A percentile compares a stretch with the other conserved stretches of the same genome.
Conservation (phyloP, 306 rosid genomes). For the Ammopiptanthus mongolicus region DNA sequence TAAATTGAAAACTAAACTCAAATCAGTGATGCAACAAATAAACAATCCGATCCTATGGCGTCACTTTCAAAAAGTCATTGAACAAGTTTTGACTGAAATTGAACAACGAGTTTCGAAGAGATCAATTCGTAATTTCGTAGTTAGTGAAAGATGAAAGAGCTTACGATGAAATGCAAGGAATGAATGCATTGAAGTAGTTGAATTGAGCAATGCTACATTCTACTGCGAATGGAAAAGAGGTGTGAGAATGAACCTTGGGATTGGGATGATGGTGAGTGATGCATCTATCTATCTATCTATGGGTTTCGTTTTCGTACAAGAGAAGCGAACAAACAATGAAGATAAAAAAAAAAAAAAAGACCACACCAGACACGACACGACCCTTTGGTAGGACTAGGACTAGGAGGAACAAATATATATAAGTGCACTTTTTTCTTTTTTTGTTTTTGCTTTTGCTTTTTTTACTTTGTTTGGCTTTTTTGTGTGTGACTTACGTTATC, state of each 20-base stretch:
- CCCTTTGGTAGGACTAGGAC: background rate
- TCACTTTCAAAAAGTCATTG: background rate
- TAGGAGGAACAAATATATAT: background rate
- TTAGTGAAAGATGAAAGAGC: conserved; percentile 15
- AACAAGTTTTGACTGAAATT: conserved; percentile 11
- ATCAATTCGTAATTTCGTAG: conserved; percentile 32
- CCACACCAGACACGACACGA: background rate
- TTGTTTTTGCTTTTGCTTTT: background rate
- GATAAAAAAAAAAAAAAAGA: conserved; percentile 24
- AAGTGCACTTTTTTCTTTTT: background rate
- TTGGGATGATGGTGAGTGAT: conserved; percentile 17
- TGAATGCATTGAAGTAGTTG: background rate
- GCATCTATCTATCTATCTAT: conserved; percentile 36
- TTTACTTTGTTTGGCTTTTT: background rate
- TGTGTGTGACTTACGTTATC: conserved; percentile 42
- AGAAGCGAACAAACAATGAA: conserved; percentile 42
- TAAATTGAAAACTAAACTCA: background rate
- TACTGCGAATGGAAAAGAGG: background rate
- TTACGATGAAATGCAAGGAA: background rate
- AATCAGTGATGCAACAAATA: background rate
- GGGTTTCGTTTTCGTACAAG: conserved; percentile 55
- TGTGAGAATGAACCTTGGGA: conserved; percentile 36
- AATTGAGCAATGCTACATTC: conserved; percentile 15
- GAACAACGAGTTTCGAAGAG: conserved; percentile 19
- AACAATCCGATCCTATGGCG: background rate